These are phyloP conservation scores for Lentinus tigrinus DNA, from an alignment of 768 basidiomycete genomes.

Conservation along the genomic window DNA sequence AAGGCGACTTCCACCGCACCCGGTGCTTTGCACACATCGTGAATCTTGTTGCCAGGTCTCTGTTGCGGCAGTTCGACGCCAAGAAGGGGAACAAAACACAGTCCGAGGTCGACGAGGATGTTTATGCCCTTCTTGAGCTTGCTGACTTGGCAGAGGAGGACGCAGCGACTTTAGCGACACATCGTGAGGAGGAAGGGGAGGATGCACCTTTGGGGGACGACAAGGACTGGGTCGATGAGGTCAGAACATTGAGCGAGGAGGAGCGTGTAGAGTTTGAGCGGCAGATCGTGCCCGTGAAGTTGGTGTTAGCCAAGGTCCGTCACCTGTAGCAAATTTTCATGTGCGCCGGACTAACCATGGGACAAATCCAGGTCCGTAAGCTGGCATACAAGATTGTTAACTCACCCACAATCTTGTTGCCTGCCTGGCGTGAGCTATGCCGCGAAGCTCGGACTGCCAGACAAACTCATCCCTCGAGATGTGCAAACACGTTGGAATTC, in stretches of 20 bases:
- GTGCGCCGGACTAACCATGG: background rate
- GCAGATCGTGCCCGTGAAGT: background rate
- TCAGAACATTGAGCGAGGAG: background rate
- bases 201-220: background rate
- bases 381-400: slow-evolving; percentile 15
- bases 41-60: slow-evolving; percentile 17
- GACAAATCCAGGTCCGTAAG: slow-evolving; percentile 13
- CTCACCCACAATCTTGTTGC: slow-evolving; percentile 7
- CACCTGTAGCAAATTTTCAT: background rate
- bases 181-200: background rate
- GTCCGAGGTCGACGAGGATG: background rate
- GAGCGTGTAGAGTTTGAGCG: background rate
- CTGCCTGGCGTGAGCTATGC: background rate
- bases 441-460: background rate
- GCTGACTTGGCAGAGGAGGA: background rate
- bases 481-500: slow-evolving; percentile 23
- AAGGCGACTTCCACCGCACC: background rate
- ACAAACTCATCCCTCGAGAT: slow-evolving; percentile 9
- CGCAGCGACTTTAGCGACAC: background rate
- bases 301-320: background rate
- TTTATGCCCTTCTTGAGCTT: background rate
- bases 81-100: background rate
- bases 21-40: slow-evolving; percentile 20
- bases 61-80: slow-evolving; percentile 2
- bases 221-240: background rate